These are phyloP conservation scores for Murraya koenigii DNA, from an alignment of 345 rosid genomes.

Conservation along the genomic window DNA sequence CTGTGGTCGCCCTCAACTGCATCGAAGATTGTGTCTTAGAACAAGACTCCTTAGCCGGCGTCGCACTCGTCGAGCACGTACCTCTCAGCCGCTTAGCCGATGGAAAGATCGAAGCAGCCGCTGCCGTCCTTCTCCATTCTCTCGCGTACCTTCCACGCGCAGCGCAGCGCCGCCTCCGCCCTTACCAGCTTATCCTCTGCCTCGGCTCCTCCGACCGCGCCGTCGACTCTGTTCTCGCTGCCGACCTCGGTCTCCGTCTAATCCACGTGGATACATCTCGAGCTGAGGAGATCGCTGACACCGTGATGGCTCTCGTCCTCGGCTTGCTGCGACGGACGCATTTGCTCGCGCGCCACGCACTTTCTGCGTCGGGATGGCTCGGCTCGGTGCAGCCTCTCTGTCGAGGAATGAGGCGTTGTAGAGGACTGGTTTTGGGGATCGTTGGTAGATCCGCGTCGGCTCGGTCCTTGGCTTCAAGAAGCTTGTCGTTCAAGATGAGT, in stretches of 20 bases:
- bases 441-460: constrained; percentile 95
- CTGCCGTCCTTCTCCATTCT: constrained; percentile 90
- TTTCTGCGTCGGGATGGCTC: constrained; percentile 93
- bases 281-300: constrained; percentile 97
- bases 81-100: constrained; percentile 91
- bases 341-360: constrained; percentile 77
- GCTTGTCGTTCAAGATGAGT: constrained; percentile 96
- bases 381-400: constrained; percentile 95
- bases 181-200: constrained; percentile 90
- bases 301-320: constrained; percentile 94
- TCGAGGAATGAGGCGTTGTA: constrained; percentile 94
- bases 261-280: constrained; percentile 90
- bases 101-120: constrained; percentile 84
- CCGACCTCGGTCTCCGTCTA: constrained; percentile 87
- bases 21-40: constrained; percentile 81
- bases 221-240: constrained; percentile 86
- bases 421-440: constrained; percentile 92
- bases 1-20: constrained; percentile 86
- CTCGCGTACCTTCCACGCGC: constrained; percentile 98
- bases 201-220: constrained; percentile 94
- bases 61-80: constrained; percentile 83
- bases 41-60: constrained; percentile 75
- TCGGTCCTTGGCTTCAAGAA: constrained; percentile 66
- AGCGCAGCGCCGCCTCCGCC: constrained; percentile 95
- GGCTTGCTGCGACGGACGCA: constrained; percentile 94